Conservation (phyloP, 2,329 filamentous ascomycete species). For the Pseudogymnoascus sp. region DNA sequence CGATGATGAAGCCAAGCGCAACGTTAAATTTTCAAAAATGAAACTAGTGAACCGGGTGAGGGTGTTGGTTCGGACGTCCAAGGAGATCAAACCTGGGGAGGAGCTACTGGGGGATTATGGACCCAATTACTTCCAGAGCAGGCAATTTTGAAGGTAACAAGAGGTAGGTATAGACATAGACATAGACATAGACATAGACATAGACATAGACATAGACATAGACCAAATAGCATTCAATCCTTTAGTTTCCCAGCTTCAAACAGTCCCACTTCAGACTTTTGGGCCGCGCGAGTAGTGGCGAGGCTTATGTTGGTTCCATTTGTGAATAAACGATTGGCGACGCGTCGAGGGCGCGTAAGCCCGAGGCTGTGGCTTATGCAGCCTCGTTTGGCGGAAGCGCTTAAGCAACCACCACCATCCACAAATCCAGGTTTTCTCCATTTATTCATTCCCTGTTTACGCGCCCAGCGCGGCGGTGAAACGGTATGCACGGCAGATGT, state of each 20-base stretch:
- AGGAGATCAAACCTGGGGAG: background rate
- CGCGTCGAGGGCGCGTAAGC: background rate
- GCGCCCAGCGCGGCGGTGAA: background rate
- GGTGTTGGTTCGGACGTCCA: background rate
- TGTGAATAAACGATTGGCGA: constrained; percentile 1
- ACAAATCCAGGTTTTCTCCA: background rate
- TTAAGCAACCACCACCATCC: background rate
- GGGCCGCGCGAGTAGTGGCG: background rate
- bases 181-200: background rate
- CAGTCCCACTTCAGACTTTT: background rate
- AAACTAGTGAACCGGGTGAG: background rate
- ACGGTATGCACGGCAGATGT: constrained; percentile 4
- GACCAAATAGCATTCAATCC: background rate
- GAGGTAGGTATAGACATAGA: background rate
- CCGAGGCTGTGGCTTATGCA: background rate
- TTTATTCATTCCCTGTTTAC: background rate
- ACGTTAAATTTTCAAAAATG: background rate
- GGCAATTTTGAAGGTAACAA: no score
- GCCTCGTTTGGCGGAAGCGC: background rate
- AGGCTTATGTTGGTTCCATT: background rate
- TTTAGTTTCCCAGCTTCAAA: background rate
- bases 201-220: background rate
- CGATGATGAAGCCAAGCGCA: background rate
- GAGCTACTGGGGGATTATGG: constrained; percentile 1
- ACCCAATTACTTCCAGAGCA: background rate